A percentile compares a stretch with the other conserved stretches of the same genome.
Conservation (phyloP, 192 early-diverging fungal species). For the Coemansia sp. region DNA sequence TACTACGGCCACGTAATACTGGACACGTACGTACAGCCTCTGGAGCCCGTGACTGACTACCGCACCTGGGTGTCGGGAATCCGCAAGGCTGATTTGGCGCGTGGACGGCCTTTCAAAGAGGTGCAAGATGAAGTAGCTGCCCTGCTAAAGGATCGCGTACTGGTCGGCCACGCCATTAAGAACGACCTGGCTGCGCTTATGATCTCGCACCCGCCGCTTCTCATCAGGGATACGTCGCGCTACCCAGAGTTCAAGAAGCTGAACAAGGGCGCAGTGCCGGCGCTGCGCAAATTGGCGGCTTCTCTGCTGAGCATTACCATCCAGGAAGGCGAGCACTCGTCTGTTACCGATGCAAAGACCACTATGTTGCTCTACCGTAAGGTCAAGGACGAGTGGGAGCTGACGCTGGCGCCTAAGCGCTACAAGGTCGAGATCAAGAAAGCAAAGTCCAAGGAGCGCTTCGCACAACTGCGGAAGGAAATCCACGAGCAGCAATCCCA, state of each 20-base stretch:
- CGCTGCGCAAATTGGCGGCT: slow-evolving; percentile 74
- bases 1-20: slow-evolving; percentile 82
- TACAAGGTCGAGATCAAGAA: slow-evolving; percentile 33
- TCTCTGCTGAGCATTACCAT: slow-evolving; percentile 75
- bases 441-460: slow-evolving; percentile 42
- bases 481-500: slow-evolving; percentile 21
- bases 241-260: slow-evolving; percentile 74
- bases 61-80: slow-evolving; percentile 92
- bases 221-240: slow-evolving; percentile 81
- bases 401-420: slow-evolving; percentile 26
- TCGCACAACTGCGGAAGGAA: slow-evolving; percentile 37
- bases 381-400: slow-evolving; percentile 82
- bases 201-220: slow-evolving; percentile 72
- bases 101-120: slow-evolving; percentile 68
- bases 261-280: slow-evolving; percentile 63
- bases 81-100: slow-evolving; percentile 65
- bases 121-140: slow-evolving; percentile 80
- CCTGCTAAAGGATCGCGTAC: slow-evolving; percentile 77
- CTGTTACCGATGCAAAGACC: slow-evolving; percentile 85
- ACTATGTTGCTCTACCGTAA: slow-evolving; percentile 88
- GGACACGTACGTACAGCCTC: slow-evolving; percentile 82
- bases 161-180: slow-evolving; percentile 89
- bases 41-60: slow-evolving; percentile 87
- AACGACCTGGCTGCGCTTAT: slow-evolving; percentile 85
- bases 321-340: slow-evolving; percentile 84